A percentile compares a stretch with the other conserved stretches of the same genome.
These are phyloP conservation scores for Rhizopogon parksii DNA, from an alignment of 1,284 basidiomycete species.

Conservation along the genomic window DNA sequence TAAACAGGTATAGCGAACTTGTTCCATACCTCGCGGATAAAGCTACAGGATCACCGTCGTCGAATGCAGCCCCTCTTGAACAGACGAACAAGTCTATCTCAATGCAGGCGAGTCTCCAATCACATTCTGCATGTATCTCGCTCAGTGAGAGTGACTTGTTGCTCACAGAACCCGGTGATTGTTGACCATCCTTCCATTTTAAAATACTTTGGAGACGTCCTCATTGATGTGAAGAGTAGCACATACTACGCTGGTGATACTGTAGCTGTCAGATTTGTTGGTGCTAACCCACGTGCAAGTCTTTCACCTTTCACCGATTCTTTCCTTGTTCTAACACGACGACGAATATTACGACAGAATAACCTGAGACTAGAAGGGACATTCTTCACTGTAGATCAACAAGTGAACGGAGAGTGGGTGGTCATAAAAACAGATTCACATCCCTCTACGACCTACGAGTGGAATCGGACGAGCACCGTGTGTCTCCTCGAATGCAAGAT, in stretches of 20 bases:
- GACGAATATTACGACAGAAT: slow-evolving; percentile 42
- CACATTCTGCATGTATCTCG: background rate
- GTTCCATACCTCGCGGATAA: slow-evolving; percentile 55
- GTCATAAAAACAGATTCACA: slow-evolving; percentile 70
- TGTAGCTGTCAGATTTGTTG: slow-evolving; percentile 62
- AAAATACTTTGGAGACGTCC: slow-evolving; percentile 59
- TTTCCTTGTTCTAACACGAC: slow-evolving; percentile 1
- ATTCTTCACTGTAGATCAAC: slow-evolving; percentile 63
- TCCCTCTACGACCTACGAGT: slow-evolving; percentile 68
- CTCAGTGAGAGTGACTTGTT: background rate
- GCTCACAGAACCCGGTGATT: slow-evolving; percentile 49
- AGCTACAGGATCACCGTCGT: slow-evolving; percentile 38
- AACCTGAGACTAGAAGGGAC: slow-evolving; percentile 71
- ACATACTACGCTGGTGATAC: slow-evolving; percentile 52
- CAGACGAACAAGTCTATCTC: slow-evolving; percentile 65
- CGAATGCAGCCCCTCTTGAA: slow-evolving; percentile 63
- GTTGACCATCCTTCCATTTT: slow-evolving; percentile 53
- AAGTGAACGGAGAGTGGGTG: slow-evolving; percentile 46
- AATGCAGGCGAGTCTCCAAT: slow-evolving; percentile 39
- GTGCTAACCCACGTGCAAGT: slow-evolving; percentile 71
- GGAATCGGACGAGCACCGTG: slow-evolving; percentile 54
- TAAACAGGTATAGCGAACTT: slow-evolving; percentile 66
- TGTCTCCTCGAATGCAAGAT: slow-evolving; percentile 15
- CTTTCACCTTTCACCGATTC: background rate
- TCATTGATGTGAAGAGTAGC: slow-evolving; percentile 49